Evolutionary conservation across 2,329 filamentous ascomycete species (phyloP).

Genomic region (Setomelanomma holmii): DNA sequence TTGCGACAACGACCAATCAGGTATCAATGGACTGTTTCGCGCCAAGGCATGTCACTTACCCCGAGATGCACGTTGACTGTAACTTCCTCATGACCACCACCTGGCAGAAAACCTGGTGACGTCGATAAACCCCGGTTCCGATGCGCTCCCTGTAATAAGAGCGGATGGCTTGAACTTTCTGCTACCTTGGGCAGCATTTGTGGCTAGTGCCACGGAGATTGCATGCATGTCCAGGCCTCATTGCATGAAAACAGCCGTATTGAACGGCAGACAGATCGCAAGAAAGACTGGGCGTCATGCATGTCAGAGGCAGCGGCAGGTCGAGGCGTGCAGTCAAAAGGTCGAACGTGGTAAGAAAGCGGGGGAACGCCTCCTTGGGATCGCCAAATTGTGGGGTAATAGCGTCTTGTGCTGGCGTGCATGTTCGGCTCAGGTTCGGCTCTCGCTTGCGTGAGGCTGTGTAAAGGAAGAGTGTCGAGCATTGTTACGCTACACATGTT

Average conservation of each 20-base stretch:
- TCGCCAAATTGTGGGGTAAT: slow-evolving; percentile 50
- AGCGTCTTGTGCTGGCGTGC: slow-evolving; percentile 31
- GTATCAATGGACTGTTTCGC: not conserved
- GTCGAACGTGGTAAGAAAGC: slow-evolving; percentile 44
- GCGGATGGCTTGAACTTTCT: slow-evolving; percentile 20
- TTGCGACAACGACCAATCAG: not conserved
- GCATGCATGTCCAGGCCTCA: slow-evolving; percentile 28
- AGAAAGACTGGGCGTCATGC: slow-evolving; percentile 43
- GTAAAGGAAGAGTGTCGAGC: slow-evolving; percentile 16
- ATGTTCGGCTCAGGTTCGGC: slow-evolving; percentile 31
- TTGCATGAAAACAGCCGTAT: slow-evolving; percentile 26
- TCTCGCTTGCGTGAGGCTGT: slow-evolving; percentile 36
- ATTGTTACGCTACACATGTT: slow-evolving; percentile 18
- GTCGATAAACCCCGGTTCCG: too few species aligned
- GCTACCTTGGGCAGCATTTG: slow-evolving; percentile 21
- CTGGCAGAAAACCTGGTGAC: too few species aligned
- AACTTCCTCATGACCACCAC: too few species aligned
- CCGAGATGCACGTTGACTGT: not conserved
- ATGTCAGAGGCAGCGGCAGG: slow-evolving; percentile 40
- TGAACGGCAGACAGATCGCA: slow-evolving; percentile 20
- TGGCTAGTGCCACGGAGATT: slow-evolving; percentile 18
- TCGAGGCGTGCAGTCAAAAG: slow-evolving; percentile 28
- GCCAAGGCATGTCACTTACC: not conserved
- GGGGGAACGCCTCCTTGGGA: slow-evolving; percentile 39
- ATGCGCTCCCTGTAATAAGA: slow-evolving; percentile 13